Evolutionary conservation across 768 basidiomycete genomes (phyloP), one percentile per base, ranked within the genome.

Genomic region (Psilocybe sp.): DNA sequence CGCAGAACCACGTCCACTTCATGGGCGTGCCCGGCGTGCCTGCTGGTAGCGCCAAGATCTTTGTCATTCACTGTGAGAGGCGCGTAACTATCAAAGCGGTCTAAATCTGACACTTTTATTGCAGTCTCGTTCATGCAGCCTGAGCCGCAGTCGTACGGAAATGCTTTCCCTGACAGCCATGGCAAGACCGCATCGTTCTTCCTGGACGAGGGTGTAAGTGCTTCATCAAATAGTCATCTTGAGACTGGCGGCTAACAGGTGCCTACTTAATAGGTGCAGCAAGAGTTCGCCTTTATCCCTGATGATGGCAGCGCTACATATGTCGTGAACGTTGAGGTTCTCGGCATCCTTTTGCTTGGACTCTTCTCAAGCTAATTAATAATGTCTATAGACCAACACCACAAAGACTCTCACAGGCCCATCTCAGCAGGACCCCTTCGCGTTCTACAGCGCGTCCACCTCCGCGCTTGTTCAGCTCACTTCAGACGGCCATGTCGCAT

Each of bases 1-100:
- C 91, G 9, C 83, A 90, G 59, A 95, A 95, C 64, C 92, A 95
- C 62, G 74, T 95, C 46, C 82, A 87, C 64, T 93, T 92, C 78
- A 72, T 93, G 18, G 73, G 88, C 52, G 82, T 89, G 1, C 87
- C 89, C 8, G 76, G 73, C 18, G 73, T 78, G 6, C 50, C 79
- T n/a, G 78, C 86, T 15, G 92, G 92, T 10, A 80, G 76, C 36
- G 85, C 83, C 2, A 72, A 83, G 46, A 86, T 94, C 50, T 95
- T 90, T 56, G 90, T 94, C 20, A 89, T 95, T 52, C 92, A 95
- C 66, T 95, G 89, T 87, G 59, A 57, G 86, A 72, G 3, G 9
- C 32, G 32, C 40, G 38, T 41, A 2, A 52, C 12, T 14, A 8
- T 23, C 38, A 3, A 40, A 11, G 23, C 19, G 2, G 18, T 15